Evolutionary conservation across 2,329 filamentous ascomycete genomes (phyloP).

Genomic region (Botryosphaeria dothidea): DNA sequence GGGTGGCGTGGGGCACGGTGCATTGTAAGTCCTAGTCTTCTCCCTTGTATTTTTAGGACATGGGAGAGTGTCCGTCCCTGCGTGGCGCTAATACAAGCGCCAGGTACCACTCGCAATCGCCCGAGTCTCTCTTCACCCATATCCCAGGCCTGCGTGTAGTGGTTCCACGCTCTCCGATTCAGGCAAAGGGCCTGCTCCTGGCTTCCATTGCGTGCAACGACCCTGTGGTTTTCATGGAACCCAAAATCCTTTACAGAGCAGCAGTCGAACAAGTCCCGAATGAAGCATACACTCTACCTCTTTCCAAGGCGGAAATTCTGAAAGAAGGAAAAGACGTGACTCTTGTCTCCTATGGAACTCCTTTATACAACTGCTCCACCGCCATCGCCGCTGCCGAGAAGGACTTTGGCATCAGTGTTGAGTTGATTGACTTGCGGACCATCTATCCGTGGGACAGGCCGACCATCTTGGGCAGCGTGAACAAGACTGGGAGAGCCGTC

Average conservation of each 20-base stretch:
- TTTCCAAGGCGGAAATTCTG: slow-evolving; percentile 82
- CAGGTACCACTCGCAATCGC: slow-evolving; percentile 82
- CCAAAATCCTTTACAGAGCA: slow-evolving; percentile 88
- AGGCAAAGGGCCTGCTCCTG: slow-evolving; percentile 85
- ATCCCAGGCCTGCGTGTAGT: slow-evolving; percentile 83
- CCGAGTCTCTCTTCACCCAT: slow-evolving; percentile 85
- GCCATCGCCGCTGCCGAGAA: slow-evolving; percentile 78
- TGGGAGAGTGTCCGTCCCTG: not conserved
- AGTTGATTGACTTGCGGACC: slow-evolving; percentile 85
- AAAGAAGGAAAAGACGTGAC: slow-evolving; percentile 81
- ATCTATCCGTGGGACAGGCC: slow-evolving; percentile 90
- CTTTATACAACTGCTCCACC: slow-evolving; percentile 77
- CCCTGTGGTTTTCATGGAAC: slow-evolving; percentile 90
- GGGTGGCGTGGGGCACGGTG: slow-evolving; percentile 87
- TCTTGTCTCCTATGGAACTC: slow-evolving; percentile 85
- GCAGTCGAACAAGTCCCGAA: slow-evolving; percentile 89
- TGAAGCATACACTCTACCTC: slow-evolving; percentile 76
- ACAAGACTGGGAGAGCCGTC: slow-evolving; percentile 81
- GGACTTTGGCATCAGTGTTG: slow-evolving; percentile 71
- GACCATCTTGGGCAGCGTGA: slow-evolving; percentile 77
- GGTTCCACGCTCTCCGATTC: slow-evolving; percentile 79
- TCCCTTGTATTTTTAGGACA: no score
- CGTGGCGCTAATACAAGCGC: not conserved
- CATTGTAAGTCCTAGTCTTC: slow-evolving; percentile 51
- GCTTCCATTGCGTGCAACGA: slow-evolving; percentile 76